These are phyloP conservation scores for Truncatella angustata DNA, from an alignment of 2,329 filamentous ascomycete species.

Conservation along the genomic window DNA sequence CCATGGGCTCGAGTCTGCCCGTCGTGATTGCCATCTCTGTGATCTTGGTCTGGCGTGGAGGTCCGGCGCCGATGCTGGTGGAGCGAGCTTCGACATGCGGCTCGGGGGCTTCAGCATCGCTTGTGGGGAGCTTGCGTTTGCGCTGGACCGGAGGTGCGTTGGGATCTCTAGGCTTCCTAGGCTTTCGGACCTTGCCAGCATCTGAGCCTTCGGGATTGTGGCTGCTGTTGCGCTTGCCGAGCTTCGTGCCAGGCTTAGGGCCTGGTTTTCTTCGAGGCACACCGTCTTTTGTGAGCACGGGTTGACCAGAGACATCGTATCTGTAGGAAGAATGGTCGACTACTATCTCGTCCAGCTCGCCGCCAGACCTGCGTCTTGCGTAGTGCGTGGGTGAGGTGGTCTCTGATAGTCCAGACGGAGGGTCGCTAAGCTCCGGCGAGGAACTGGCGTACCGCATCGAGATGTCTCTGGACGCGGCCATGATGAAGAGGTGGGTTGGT, in stretches of 20 bases:
- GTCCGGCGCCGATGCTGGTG: conserved; percentile 19
- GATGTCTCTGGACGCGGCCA: conserved; percentile 20
- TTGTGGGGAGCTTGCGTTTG: conserved; percentile 50
- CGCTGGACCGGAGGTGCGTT: conserved; percentile 54
- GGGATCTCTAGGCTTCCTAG: conserved; percentile 58
- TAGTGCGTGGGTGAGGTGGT: conserved; percentile 25
- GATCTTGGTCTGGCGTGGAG: conserved; percentile 37
- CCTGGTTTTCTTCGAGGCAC: conserved; percentile 63
- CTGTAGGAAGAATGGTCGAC: conserved; percentile 30
- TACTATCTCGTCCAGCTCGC: conserved; percentile 29
- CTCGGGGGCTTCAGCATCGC: conserved; percentile 28
- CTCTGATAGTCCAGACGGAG: conserved; percentile 29
- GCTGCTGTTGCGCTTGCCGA: conserved; percentile 41
- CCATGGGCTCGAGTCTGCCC: conserved; percentile 29
- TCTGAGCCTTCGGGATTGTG: conserved; percentile 38
- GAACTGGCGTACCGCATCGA: conserved; percentile 27
- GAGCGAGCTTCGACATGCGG: conserved; percentile 19
- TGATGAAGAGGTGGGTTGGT: conserved; percentile 9
- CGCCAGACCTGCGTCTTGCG: conserved; percentile 17
- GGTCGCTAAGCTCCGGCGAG: conserved; percentile 31
- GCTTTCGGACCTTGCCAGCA: conserved; percentile 46
- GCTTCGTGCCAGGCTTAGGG: conserved; percentile 59
- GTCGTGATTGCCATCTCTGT: conserved; percentile 33
- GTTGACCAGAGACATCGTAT: conserved; percentile 33
- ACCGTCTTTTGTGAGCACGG: conserved; percentile 54